phyloP scores from a whole-genome alignment of 106 monocot species.

The Dioscorea alata region DNA sequence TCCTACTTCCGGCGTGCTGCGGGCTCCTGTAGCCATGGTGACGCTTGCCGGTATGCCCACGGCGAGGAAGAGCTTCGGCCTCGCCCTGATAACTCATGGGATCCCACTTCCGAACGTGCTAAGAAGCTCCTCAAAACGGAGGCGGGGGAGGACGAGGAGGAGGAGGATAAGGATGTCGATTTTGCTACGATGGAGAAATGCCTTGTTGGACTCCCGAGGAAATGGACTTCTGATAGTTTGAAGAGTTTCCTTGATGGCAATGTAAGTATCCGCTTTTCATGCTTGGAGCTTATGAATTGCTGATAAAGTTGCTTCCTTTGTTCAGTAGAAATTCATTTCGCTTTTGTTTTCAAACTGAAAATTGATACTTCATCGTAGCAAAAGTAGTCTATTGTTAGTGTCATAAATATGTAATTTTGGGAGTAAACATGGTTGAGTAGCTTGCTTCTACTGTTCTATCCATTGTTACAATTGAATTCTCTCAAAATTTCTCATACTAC shows the following conservation, averaged over 20 bases:
- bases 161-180: constrained; percentile 12
- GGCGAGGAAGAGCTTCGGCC: constrained; percentile 86
- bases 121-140: constrained; percentile 44
- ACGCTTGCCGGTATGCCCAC: constrained; percentile 80
- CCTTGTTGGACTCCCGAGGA: constrained; percentile 67
- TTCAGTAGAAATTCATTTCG: too few species aligned
- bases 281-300: too few species aligned
- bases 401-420: too few species aligned
- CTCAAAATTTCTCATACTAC: too few species aligned
- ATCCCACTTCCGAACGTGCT: constrained; percentile 73
- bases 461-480: too few species aligned
- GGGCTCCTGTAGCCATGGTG: constrained; percentile 62
- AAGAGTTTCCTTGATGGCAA: constrained; percentile 61
- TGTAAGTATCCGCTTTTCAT: constrained; percentile 14
- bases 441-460: too few species aligned
- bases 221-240: constrained; percentile 53
- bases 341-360: too few species aligned
- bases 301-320: too few species aligned
- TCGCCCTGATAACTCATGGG: constrained; percentile 76
- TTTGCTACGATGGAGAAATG: constrained; percentile 57
- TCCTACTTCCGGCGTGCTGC: constrained; percentile 46
- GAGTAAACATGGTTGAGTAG: too few species aligned
- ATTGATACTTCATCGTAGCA: too few species aligned
- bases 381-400: too few species aligned
- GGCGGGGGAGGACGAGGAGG: background rate